These are phyloP conservation scores for Colletotrichum noveboracense DNA, from an alignment of 2,329 filamentous ascomycete genomes.

Conservation along the genomic window DNA sequence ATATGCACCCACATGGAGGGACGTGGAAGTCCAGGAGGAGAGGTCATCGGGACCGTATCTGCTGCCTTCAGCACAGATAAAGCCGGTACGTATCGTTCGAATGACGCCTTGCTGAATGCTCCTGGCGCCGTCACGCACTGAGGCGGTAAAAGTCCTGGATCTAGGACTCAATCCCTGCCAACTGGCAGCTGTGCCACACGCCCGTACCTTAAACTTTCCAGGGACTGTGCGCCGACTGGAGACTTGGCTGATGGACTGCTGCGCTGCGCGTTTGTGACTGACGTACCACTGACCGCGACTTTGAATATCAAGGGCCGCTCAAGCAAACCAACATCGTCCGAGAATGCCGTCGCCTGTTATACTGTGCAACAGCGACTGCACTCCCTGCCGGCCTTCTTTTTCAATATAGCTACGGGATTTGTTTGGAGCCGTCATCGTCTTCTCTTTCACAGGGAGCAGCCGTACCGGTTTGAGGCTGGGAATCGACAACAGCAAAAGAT, in stretches of 20 bases:
- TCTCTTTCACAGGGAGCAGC: neutral
- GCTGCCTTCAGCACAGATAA: neutral
- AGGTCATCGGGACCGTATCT: neutral
- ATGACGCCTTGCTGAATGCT: constrained; percentile 4
- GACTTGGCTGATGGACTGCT: neutral
- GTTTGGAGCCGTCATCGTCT: neutral
- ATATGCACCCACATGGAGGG: constrained; percentile 13
- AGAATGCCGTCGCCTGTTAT: neutral
- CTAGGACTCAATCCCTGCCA: constrained; percentile 15
- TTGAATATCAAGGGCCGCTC: neutral
- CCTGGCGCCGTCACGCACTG: neutral
- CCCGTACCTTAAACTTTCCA: neutral
- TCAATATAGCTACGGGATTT: neutral
- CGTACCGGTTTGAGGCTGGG: neutral
- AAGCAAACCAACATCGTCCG: neutral
- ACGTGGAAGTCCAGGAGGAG: neutral
- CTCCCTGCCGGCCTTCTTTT: neutral
- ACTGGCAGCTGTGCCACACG: neutral
- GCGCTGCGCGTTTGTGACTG: neutral
- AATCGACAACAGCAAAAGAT: neutral
- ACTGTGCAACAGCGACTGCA: neutral
- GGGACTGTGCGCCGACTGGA: constrained; percentile 9
- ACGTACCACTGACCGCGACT: neutral
- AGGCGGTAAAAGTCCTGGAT: constrained; percentile 14
- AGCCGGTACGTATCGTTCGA: neutral